These are phyloP conservation scores for Ceratobasidium sp. DNA, from an alignment of 1,284 basidiomycete genomes.

Conservation along the genomic window DNA sequence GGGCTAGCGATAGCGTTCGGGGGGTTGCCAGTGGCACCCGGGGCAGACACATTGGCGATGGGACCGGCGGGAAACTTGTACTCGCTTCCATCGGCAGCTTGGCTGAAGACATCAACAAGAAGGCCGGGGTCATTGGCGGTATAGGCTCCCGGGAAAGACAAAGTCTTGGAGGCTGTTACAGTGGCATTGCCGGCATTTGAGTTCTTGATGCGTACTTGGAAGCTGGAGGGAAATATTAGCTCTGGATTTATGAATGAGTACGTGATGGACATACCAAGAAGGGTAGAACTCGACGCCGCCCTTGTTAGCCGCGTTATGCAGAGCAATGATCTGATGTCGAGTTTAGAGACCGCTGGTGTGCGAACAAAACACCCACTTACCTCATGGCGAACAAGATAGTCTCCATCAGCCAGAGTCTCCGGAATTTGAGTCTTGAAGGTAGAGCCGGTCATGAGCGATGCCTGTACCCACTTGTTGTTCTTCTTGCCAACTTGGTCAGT, in stretches of 20 bases:
- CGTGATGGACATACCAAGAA: slow-evolving; percentile 64
- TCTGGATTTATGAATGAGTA: not conserved
- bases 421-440: slow-evolving; percentile 66
- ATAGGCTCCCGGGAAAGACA: slow-evolving; percentile 48
- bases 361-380: not conserved
- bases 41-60: slow-evolving; percentile 12
- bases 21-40: slow-evolving; percentile 23
- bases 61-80: slow-evolving; percentile 30
- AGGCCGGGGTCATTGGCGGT: slow-evolving; percentile 46
- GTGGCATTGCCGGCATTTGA: slow-evolving; percentile 33
- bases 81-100: slow-evolving; percentile 17
- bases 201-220: slow-evolving; percentile 29
- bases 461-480: slow-evolving; percentile 56
- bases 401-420: slow-evolving; percentile 64
- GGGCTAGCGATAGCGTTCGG: not conserved
- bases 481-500: slow-evolving; percentile 39
- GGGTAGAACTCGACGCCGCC: slow-evolving; percentile 79
- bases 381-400: slow-evolving; percentile 74
- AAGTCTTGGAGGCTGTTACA: slow-evolving; percentile 14
- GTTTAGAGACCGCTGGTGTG: not conserved
- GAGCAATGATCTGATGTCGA: slow-evolving; percentile 66
- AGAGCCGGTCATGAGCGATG: slow-evolving; percentile 52
- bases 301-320: slow-evolving; percentile 63
- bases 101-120: slow-evolving; percentile 31
- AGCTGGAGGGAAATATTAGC: not conserved